Evolutionary conservation across 306 rosid species (phyloP).

Genomic region (Carpinus fangiana): DNA sequence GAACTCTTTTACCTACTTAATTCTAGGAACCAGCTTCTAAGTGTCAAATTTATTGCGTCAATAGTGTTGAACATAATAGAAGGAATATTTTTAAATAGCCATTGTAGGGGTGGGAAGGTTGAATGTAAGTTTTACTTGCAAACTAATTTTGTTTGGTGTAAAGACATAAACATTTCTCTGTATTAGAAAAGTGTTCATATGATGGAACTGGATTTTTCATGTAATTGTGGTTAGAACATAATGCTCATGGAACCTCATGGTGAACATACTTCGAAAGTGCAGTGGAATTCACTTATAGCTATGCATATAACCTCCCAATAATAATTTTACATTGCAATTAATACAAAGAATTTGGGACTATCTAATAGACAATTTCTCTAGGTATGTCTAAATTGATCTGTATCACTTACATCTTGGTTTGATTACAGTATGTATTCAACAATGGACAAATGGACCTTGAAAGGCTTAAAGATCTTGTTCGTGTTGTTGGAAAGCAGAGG

Average conservation of each 20-base stretch:
- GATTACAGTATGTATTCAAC: slow-evolving; percentile 76
- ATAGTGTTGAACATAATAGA: neutral
- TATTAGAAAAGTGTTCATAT: neutral
- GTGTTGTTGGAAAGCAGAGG: slow-evolving; percentile 74
- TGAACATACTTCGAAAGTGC: neutral
- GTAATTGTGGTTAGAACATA: neutral
- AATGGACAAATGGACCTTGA: slow-evolving; percentile 88
- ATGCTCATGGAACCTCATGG: neutral
- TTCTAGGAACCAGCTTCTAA: neutral
- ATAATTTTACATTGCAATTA: neutral
- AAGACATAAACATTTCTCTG: neutral
- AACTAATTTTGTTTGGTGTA: neutral
- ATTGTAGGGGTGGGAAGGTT: neutral
- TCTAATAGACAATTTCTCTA: slow-evolving; percentile 5
- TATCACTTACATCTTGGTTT: slow-evolving; percentile 13
- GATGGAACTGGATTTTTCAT: neutral
- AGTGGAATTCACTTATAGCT: neutral
- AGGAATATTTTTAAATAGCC: neutral
- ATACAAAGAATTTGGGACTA: neutral
- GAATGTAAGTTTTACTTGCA: neutral
- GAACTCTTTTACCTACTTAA: neutral
- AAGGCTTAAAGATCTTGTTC: slow-evolving; percentile 80
- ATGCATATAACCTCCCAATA: neutral
- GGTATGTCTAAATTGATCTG: slow-evolving; percentile 17
- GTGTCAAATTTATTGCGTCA: neutral